Evolutionary conservation across 2,329 filamentous ascomycete genomes (phyloP).

Genomic region (Sarocladium kiliense): DNA sequence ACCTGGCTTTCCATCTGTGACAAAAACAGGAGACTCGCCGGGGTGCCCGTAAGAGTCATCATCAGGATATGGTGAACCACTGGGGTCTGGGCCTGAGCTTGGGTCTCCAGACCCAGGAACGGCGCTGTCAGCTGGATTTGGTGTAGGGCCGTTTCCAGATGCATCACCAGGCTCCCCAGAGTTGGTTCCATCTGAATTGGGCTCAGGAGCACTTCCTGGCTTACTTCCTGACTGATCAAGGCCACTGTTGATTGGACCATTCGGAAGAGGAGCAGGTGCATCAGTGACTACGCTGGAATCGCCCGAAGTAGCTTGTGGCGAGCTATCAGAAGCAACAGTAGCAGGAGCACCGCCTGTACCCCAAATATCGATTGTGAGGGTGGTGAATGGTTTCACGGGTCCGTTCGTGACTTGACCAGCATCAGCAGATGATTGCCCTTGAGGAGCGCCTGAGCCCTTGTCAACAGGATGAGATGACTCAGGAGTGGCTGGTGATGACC

Average conservation of each 20-base stretch:
- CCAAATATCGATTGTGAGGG: constrained; percentile 31
- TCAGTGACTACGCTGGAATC: background rate
- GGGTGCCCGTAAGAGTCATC: background rate
- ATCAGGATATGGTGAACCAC: background rate
- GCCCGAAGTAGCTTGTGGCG: constrained; percentile 5
- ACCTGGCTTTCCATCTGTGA: background rate
- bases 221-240: background rate
- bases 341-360: constrained; percentile 14
- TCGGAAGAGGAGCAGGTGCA: background rate
- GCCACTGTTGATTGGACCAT: background rate
- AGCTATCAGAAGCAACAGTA: constrained; percentile 9
- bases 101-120: background rate
- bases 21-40: background rate
- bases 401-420: constrained; percentile 10
- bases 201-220: background rate
- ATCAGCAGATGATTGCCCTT: background rate
- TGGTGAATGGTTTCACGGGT: constrained; percentile 26
- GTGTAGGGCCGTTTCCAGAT: constrained; percentile 9
- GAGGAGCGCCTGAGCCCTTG: background rate
- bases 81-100: background rate
- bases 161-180: constrained; percentile 10
- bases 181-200: background rate
- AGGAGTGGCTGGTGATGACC: background rate
- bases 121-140: background rate
- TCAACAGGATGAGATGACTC: background rate